These are phyloP conservation scores for Nigrospora oryzae DNA, from an alignment of 2,329 filamentous ascomycete genomes.

Conservation along the genomic window DNA sequence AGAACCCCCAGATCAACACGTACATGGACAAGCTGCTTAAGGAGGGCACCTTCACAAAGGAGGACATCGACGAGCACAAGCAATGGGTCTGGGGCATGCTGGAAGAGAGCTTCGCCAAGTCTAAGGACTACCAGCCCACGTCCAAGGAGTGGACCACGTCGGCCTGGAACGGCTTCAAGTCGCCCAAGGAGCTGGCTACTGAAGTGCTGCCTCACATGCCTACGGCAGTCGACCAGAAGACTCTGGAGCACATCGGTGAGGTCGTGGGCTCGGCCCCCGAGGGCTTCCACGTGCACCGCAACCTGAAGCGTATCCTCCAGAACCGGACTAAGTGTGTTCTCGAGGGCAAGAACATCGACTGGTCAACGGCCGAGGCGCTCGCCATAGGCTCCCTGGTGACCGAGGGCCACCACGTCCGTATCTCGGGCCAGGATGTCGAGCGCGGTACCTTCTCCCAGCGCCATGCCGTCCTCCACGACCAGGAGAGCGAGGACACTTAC, in stretches of 20 bases:
- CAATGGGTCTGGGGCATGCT: conserved; percentile 99
- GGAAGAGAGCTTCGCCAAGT: conserved; percentile 93
- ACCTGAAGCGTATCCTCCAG: conserved; percentile 90
- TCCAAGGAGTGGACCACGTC: conserved; percentile 98
- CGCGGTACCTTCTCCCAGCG: conserved; percentile 98
- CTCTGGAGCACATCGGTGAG: conserved; percentile 73
- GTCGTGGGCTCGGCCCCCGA: conserved; percentile 73
- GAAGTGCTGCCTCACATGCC: conserved; percentile 89
- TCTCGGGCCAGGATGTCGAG: conserved; percentile 98
- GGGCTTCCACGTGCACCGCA: conserved; percentile 83
- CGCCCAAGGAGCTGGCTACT: conserved; percentile 90
- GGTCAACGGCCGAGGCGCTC: conserved; percentile 92
- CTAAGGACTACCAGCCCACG: conserved; percentile 93
- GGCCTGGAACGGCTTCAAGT: conserved; percentile 99
- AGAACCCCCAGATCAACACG: conserved; percentile 78
- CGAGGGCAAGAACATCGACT: conserved; percentile 93
- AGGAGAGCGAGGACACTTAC: conserved; percentile 87
- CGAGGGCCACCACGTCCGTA: conserved; percentile 93
- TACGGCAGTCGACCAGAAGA: conserved; percentile 67
- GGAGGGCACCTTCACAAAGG: conserved; percentile 92
- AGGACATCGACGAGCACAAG: conserved; percentile 97
- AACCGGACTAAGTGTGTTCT: conserved; percentile 86
- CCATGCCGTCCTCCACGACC: conserved; percentile 94
- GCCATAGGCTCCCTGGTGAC: conserved; percentile 86
- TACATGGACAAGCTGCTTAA: conserved; percentile 87